A percentile compares a stretch with the other conserved stretches of the same genome.
Evolutionary conservation across 2,329 filamentous ascomycete genomes (phyloP).

Genomic region (Venturia aucupariae): DNA sequence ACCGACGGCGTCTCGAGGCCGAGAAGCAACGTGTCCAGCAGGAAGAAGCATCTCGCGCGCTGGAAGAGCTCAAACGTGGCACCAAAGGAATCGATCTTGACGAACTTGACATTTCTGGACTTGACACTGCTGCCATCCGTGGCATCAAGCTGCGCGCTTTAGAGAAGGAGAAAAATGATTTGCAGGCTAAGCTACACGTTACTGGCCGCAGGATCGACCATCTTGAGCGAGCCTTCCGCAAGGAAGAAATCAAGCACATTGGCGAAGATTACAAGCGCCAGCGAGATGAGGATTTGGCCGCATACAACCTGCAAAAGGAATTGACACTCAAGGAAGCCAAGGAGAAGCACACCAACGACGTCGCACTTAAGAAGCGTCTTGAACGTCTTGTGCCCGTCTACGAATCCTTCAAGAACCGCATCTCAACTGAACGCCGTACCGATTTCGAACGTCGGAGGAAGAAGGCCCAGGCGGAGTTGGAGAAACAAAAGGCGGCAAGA

Average conservation of each 20-base stretch:
- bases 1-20: slow-evolving; percentile 73
- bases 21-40: slow-evolving; percentile 77
- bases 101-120: slow-evolving; percentile 69
- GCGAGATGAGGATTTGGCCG: slow-evolving; percentile 64
- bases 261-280: slow-evolving; percentile 77
- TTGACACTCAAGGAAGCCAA: slow-evolving; percentile 74
- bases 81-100: slow-evolving; percentile 79
- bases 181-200: slow-evolving; percentile 81
- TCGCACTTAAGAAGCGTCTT: slow-evolving; percentile 89
- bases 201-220: slow-evolving; percentile 96
- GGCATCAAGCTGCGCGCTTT: slow-evolving; percentile 91
- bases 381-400: slow-evolving; percentile 76
- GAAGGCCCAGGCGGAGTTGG: slow-evolving; percentile 83
- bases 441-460: slow-evolving; percentile 93
- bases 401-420: slow-evolving; percentile 69
- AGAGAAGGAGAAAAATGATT: slow-evolving; percentile 95
- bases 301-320: slow-evolving; percentile 70
- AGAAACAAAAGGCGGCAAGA: slow-evolving; percentile 80
- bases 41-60: slow-evolving; percentile 60
- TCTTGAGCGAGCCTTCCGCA: slow-evolving; percentile 90
- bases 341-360: slow-evolving; percentile 81
- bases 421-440: slow-evolving; percentile 80
- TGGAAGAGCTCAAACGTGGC: slow-evolving; percentile 88
- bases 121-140: slow-evolving; percentile 58
- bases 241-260: slow-evolving; percentile 91